Conservation (phyloP, 495 filamentous ascomycete genomes). For the Daldinia grandis region DNA sequence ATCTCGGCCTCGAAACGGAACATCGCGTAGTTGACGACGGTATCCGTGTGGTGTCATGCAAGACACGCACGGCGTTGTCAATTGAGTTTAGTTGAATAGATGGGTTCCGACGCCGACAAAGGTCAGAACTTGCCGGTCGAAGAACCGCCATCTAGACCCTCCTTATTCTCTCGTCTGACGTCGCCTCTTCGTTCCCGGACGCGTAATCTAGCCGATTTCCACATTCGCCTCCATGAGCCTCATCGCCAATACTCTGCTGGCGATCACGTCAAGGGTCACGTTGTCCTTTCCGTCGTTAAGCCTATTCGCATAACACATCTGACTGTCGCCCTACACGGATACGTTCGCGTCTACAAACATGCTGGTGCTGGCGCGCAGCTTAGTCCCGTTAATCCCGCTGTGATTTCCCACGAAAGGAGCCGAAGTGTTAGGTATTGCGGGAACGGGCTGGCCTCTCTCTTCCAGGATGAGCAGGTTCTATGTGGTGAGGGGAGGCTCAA, state of each 20-base stretch:
- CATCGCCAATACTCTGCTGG: constrained; percentile 82
- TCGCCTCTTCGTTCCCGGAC: constrained; percentile 67
- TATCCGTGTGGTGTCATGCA: constrained; percentile 44
- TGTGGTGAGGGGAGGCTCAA: constrained; percentile 91
- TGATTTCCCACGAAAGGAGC: constrained; percentile 53
- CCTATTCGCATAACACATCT: constrained; percentile 90
- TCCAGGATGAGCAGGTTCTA: constrained; percentile 88
- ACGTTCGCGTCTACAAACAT: constrained; percentile 85
- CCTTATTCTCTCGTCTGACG: constrained; percentile 59
- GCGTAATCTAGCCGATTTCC: constrained; percentile 82
- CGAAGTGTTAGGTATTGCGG: constrained; percentile 73
- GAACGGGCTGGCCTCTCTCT: constrained; percentile 84
- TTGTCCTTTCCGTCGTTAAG: constrained; percentile 81
- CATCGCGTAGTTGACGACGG: constrained; percentile 29
- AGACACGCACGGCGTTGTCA: constrained; percentile 43
- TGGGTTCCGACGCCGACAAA: constrained; percentile 48
- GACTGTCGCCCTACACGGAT: constrained; percentile 85
- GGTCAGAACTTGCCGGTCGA: constrained; percentile 42
- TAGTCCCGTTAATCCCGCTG: constrained; percentile 54
- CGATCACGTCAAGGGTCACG: constrained; percentile 72
- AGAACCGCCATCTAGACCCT: constrained; percentile 50
- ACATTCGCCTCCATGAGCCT: constrained; percentile 82
- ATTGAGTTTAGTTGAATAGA: constrained; percentile 43
- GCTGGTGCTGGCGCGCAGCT: constrained; percentile 71
- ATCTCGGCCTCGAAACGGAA: constrained; percentile 5